Percentiles rank a stretch among this genome's conserved stretches.
Evolutionary conservation across 2,329 filamentous ascomycete genomes (phyloP).

Genomic region (Pseudogymnoascus sp.): DNA sequence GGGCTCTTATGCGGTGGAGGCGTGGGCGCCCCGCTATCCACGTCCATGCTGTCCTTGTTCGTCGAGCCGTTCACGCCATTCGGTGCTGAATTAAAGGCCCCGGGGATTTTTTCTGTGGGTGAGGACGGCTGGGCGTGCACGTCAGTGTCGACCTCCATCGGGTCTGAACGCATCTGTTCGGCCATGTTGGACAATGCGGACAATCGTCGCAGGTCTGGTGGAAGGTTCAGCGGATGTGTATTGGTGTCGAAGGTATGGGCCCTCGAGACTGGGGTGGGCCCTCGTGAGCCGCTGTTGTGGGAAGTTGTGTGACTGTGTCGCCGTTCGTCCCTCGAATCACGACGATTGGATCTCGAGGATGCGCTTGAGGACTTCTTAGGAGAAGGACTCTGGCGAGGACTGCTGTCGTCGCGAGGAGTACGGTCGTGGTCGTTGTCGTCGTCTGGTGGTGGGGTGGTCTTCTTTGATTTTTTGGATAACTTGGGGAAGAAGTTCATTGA

Average conservation of each 20-base stretch:
- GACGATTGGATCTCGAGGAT: conserved; percentile 18
- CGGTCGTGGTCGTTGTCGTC: conserved; percentile 14
- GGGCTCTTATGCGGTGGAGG: conserved; percentile 66
- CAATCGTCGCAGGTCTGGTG: conserved; percentile 72
- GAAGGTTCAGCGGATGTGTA: conserved; percentile 82
- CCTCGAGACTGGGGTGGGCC: conserved; percentile 19
- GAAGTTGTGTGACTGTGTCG: conserved; percentile 20
- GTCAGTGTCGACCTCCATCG: conserved; percentile 73
- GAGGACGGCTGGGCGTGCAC: conserved; percentile 44
- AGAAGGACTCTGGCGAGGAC: conserved; percentile 21
- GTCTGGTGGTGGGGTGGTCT: conserved; percentile 22
- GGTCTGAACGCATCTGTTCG: conserved; percentile 37
- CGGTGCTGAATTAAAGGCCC: conserved; percentile 36
- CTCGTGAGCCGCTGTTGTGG: conserved; percentile 24
- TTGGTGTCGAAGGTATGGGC: conserved; percentile 51
- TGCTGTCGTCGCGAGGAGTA: background rate
- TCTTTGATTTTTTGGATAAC: conserved; percentile 28
- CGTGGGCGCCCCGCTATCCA: conserved; percentile 45
- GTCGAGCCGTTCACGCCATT: conserved; percentile 34
- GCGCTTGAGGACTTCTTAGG: conserved; percentile 21
- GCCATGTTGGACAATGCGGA: conserved; percentile 57
- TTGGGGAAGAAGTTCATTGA: conserved; percentile 30
- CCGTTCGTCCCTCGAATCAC: conserved; percentile 15
- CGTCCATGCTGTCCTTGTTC: conserved; percentile 32
- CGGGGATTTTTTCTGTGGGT: conserved; percentile 35